These are phyloP conservation scores for Hanseniaspora thailandica DNA, from an alignment of 805 yeast genomes.

Conservation along the genomic window DNA sequence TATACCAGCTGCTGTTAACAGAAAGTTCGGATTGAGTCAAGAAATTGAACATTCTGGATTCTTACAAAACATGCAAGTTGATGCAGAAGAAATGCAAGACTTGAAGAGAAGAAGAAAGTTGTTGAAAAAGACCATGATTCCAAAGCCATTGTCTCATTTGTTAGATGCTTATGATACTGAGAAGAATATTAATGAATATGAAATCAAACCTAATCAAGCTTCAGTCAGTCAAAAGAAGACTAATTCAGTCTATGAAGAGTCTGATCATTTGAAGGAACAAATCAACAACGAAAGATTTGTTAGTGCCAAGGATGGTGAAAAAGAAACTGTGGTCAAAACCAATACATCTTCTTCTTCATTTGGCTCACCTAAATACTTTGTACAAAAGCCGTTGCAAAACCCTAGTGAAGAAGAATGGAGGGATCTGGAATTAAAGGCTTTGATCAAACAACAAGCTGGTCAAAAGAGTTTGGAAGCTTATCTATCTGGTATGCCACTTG, in stretches of 20 bases:
- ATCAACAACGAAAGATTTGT: neutral
- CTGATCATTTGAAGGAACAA: slow-evolving; percentile 14
- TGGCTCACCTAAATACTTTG: slow-evolving; percentile 20
- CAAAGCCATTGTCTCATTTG: slow-evolving; percentile 42
- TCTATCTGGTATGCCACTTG: slow-evolving; percentile 20
- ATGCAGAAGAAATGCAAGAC: slow-evolving; percentile 37
- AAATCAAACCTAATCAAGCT: neutral
- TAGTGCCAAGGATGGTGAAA: neutral
- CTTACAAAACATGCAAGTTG: slow-evolving; percentile 32
- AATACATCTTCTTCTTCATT: neutral
- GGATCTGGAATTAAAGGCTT: slow-evolving; percentile 27
- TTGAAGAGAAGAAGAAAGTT: slow-evolving; percentile 39
- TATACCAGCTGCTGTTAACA: slow-evolving; percentile 49
- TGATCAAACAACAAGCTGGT: slow-evolving; percentile 27
- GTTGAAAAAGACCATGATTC: slow-evolving; percentile 41
- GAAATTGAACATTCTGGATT: slow-evolving; percentile 28
- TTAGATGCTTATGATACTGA: slow-evolving; percentile 31
- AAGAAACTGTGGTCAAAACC: neutral
- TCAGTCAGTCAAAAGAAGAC: neutral
- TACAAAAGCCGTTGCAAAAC: slow-evolving; percentile 25
- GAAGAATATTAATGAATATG: slow-evolving; percentile 14
- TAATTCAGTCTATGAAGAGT: neutral
- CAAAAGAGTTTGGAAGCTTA: slow-evolving; percentile 28
- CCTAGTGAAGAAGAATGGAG: slow-evolving; percentile 27
- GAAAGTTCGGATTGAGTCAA: slow-evolving; percentile 31